Conservation (phyloP, 176 grass and related monocot genomes). For the Rhynchospora tenuis region DNA sequence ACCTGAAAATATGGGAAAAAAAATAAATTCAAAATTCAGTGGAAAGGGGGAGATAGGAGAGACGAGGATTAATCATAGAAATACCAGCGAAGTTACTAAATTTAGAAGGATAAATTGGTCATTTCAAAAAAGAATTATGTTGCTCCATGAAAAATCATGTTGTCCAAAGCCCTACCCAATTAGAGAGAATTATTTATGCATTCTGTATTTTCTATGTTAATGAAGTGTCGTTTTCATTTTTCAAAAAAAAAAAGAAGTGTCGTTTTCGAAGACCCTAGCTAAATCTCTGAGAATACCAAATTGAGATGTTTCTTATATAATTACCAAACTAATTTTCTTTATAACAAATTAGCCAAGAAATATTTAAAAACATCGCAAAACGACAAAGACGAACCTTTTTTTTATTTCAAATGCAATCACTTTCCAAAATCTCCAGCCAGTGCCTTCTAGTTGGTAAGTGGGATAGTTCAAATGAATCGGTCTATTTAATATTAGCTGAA, state of each 20-base stretch:
- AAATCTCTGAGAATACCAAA: not conserved
- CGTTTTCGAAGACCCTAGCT: not conserved
- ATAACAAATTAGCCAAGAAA: not conserved
- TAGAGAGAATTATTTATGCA: not conserved
- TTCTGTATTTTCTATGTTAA: not conserved
- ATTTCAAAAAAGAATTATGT: no score
- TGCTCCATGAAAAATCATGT: no score
- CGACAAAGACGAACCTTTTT: not conserved
- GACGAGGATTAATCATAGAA: no score
- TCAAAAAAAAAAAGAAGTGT: no score
- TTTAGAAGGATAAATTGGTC: no score
- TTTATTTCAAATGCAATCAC: not conserved
- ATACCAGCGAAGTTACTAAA: no score
- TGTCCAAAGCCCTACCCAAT: no score
- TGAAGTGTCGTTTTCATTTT: not conserved
- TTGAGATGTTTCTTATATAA: not conserved
- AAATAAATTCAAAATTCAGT: no score
- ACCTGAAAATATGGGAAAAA: no score
- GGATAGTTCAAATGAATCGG: not conserved
- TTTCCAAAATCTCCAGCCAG: not conserved
- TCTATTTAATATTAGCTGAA: not conserved
- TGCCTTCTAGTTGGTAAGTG: not conserved
- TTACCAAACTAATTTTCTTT: not conserved
- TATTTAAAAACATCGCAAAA: not conserved
- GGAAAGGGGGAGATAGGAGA: no score